phyloP scores from a whole-genome alignment of 1,139 yeast species.

The Hyphopichia khmerensis region DNA sequence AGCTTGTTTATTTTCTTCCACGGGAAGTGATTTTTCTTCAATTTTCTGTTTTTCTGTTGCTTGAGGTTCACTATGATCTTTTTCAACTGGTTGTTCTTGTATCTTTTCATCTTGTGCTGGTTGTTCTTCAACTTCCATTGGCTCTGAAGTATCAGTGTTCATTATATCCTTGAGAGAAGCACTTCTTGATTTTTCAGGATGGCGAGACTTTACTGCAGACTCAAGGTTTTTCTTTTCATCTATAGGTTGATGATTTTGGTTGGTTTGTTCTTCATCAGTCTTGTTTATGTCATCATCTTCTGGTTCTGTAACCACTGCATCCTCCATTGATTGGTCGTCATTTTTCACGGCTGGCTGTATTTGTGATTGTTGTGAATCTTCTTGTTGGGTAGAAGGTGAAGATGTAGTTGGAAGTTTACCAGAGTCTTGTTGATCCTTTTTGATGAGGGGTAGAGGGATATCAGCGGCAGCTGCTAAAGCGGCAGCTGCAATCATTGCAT shows the following conservation, averaged over 20 bases:
- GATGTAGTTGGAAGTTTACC: neutral
- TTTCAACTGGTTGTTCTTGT: neutral
- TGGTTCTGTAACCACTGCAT: conserved; percentile 5
- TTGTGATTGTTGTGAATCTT: neutral
- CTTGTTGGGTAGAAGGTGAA: neutral
- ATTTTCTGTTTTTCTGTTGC: conserved; percentile 1
- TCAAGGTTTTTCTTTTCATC: conserved; percentile 1
- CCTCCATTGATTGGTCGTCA: conserved; percentile 2
- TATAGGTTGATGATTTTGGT: neutral
- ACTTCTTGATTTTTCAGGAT: conserved; percentile 2
- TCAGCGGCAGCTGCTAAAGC: conserved; percentile 74
- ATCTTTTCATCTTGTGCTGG: neutral
- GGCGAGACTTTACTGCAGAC: neutral
- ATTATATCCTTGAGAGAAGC: neutral
- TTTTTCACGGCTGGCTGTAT: neutral
- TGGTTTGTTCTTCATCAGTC: conserved; percentile 16
- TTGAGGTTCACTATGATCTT: no score
- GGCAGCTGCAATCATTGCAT: conserved; percentile 68
- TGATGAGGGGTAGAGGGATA: conserved; percentile 53
- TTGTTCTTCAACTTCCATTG: neutral
- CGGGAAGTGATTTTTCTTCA: no score
- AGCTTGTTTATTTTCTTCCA: no score
- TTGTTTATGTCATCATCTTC: conserved; percentile 15
- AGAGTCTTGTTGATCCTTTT: conserved; percentile 6
- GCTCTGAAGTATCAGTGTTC: neutral